Conservation (phyloP, 2,329 filamentous ascomycete species). For the Apiospora marii region DNA sequence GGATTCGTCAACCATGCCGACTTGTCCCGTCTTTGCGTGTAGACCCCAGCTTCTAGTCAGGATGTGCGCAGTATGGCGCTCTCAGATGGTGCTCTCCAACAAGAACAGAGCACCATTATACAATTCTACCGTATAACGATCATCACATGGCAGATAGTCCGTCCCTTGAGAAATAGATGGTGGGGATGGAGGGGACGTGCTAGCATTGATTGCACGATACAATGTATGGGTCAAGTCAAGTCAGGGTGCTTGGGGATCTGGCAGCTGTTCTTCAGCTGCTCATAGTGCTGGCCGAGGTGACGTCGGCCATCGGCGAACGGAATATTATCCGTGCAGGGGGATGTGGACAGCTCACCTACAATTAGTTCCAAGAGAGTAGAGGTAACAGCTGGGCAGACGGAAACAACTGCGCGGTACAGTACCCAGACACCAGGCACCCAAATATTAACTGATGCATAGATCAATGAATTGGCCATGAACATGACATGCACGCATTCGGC, state of each 20-base stretch:
- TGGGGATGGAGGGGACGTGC: neutral
- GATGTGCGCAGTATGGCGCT: neutral
- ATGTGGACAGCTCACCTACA: slow-evolving; percentile 17
- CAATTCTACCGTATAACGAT: neutral
- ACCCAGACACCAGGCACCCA: neutral
- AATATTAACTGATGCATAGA: neutral
- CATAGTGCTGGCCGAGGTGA: neutral
- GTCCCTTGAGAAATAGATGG: neutral
- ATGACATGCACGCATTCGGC: no score
- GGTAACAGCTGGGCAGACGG: neutral
- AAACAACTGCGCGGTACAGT: neutral
- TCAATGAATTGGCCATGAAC: no score
- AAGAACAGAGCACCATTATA: neutral
- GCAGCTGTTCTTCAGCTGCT: slow-evolving; percentile 6
- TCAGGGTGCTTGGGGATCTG: neutral
- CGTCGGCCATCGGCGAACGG: neutral
- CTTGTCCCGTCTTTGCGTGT: neutral
- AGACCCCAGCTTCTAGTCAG: neutral
- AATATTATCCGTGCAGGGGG: neutral
- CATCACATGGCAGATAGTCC: slow-evolving; percentile 9
- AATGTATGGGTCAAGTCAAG: neutral
- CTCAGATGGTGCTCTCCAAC: no score
- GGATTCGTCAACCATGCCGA: neutral
- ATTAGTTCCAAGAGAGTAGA: neutral
- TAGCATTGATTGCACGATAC: neutral